phyloP scores from a whole-genome alignment of 192 early-diverging fungal species.

The Dissophora globulifera region DNA sequence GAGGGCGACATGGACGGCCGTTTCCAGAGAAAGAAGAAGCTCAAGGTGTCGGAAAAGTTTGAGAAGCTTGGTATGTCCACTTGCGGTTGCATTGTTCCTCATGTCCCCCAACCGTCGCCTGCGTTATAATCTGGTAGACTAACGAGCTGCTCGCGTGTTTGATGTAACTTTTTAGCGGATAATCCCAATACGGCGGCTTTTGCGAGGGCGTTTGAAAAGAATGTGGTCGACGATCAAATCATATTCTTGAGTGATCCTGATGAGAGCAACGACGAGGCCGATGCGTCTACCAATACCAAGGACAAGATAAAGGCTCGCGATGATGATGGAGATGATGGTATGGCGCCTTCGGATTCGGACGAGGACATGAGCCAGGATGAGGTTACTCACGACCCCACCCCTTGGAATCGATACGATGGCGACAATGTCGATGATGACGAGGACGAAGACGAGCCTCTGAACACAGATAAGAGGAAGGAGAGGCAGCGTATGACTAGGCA shows the following conservation, averaged over 20 bases:
- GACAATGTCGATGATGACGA: constrained; percentile 6
- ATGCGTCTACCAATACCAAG: background rate
- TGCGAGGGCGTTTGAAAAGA: constrained; percentile 38
- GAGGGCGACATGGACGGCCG: constrained; percentile 46
- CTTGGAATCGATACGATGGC: background rate
- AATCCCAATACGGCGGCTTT: constrained; percentile 40
- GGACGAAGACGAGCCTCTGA: constrained; percentile 25
- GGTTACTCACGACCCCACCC: background rate
- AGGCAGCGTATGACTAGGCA: constrained; percentile 10
- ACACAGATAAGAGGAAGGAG: constrained; percentile 29
- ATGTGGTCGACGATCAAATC: constrained; percentile 35
- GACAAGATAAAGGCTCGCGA: background rate
- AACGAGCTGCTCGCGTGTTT: background rate
- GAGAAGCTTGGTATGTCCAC: constrained; percentile 37
- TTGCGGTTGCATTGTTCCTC: no score
- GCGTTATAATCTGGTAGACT: no score
- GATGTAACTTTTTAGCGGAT: constrained; percentile 21
- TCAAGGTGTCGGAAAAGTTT: constrained; percentile 49
- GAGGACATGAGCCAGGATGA: constrained; percentile 2
- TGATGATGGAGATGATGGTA: constrained; percentile 5
- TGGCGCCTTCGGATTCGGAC: background rate
- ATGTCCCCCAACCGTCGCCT: no score
- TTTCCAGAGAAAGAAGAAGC: constrained; percentile 44
- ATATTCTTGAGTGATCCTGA: constrained; percentile 47
- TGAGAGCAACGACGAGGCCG: constrained; percentile 28